Base-by-base conservation (phyloP, 108 stramenopile species). In the Craspedostauros australis region DNA sequence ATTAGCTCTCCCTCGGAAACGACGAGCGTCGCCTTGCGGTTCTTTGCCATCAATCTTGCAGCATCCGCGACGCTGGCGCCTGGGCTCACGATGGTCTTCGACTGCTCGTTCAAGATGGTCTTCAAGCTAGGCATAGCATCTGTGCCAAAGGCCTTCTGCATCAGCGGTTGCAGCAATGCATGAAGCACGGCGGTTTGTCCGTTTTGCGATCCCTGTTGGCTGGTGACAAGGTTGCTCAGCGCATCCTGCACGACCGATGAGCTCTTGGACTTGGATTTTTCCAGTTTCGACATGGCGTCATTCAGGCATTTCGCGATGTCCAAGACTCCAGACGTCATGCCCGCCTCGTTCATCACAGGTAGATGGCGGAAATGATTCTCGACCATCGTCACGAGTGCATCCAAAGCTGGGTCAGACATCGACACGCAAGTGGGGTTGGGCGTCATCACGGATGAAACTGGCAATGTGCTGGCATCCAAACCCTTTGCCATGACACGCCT, bases 281-380 rank as follows among this genome's bases (percentile, higher is more conserved):
- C 86, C 14, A 91, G 67, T 44, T 83, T 64, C 6, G 66, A 50
- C 42, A 91, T 79, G 5, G 86, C 88, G 62, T 88, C 86, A 63
- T 85, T 84, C 62, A 91, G 52, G 42, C 86, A 88, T 60, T 88
- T 88, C 1, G 88, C 88, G 29, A 91, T 91, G 55, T 85, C 86
- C 37, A 91, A 69, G 43, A 91, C 48, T 0, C 88, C 88, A 14
- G 77, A 77, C 15, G 86, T 75, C 19, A 72, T 57, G 0, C 83
- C 88, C 50, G 48, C 76, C 36, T 75, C 64, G 34, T 84, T 85
- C 6, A 80, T 57, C 11, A 90, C 88, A 29, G 88, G 88, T 36
- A 90, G 69, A 55, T 90, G 88, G 14, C 88, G 71, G 62, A 90
- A 90, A 30, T 60, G 78, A 55, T 85, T 83, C 60, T 88, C 84